These are phyloP conservation scores for Russula sp. DNA, from an alignment of 768 basidiomycete species.

Conservation along the genomic window DNA sequence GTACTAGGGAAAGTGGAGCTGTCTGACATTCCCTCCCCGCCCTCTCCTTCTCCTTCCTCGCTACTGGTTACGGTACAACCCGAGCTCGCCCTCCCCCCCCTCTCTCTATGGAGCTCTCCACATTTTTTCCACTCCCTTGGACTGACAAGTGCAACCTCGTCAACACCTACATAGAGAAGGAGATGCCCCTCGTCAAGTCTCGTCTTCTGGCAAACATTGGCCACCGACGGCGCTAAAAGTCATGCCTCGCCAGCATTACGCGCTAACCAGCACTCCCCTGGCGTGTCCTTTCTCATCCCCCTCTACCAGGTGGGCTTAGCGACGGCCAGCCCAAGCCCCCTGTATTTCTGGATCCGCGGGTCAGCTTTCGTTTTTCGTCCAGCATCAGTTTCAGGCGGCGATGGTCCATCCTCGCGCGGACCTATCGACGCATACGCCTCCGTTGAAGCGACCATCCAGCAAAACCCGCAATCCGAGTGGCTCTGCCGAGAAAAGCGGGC, in stretches of 20 bases:
- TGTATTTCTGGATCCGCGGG: neutral
- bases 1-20: too few species aligned
- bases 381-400: neutral
- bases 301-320: conserved; percentile 30
- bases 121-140: neutral
- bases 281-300: neutral
- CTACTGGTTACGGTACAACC: too few species aligned
- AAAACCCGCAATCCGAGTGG: neutral
- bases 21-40: too few species aligned
- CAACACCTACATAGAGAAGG: neutral
- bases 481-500: neutral
- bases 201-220: conserved; percentile 68
- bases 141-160: neutral
- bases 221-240: conserved; percentile 43
- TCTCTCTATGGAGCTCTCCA: neutral
- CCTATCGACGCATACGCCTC: neutral
- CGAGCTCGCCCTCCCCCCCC: neutral
- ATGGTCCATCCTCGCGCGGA: neutral
- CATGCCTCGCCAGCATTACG: conserved; percentile 32
- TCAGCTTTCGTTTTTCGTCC: neutral
- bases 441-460: neutral
- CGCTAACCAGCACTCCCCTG: conserved; percentile 6
- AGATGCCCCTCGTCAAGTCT: conserved; percentile 27
- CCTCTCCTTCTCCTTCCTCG: too few species aligned
- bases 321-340: conserved; percentile 34